Conservation (phyloP, 257 asterid species). For the Leptodermis oblonga region DNA sequence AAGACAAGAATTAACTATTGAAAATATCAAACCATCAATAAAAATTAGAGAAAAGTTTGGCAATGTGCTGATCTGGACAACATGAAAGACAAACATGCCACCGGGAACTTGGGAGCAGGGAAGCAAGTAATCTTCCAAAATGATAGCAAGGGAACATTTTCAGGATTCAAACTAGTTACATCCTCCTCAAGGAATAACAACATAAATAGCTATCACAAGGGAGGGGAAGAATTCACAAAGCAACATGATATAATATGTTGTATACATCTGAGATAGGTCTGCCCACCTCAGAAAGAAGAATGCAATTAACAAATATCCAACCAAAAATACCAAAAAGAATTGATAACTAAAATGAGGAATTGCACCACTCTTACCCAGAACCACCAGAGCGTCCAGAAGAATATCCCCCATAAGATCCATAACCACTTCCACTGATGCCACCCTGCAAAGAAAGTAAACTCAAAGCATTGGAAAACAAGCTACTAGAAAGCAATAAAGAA, state of each 20-base stretch:
- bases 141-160: not conserved
- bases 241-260: not conserved
- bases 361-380: slow-evolving; percentile 56
- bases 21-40: slow-evolving; percentile 11
- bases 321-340: not conserved
- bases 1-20: slow-evolving; percentile 22
- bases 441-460: slow-evolving; percentile 34
- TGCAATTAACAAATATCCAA: too few species aligned
- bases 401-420: slow-evolving; percentile 84
- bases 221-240: not conserved
- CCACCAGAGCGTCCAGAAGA: slow-evolving; percentile 73
- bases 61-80: not conserved
- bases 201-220: not conserved
- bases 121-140: not conserved
- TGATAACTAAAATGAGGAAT: slow-evolving; percentile 3
- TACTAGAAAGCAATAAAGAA: not conserved
- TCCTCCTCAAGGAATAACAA: slow-evolving; percentile 1
- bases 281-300: not conserved
- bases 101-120: slow-evolving; percentile 4
- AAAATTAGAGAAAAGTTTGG: not conserved
- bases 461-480: not conserved
- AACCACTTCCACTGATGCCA: slow-evolving; percentile 52
- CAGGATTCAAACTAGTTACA: not conserved
- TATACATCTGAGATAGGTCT: not conserved
- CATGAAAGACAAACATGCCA: not conserved